A percentile compares a stretch with the other conserved stretches of the same genome.
Evolutionary conservation across 2,329 filamentous ascomycete genomes (phyloP).

Genomic region (Rutstroemia sp.): DNA sequence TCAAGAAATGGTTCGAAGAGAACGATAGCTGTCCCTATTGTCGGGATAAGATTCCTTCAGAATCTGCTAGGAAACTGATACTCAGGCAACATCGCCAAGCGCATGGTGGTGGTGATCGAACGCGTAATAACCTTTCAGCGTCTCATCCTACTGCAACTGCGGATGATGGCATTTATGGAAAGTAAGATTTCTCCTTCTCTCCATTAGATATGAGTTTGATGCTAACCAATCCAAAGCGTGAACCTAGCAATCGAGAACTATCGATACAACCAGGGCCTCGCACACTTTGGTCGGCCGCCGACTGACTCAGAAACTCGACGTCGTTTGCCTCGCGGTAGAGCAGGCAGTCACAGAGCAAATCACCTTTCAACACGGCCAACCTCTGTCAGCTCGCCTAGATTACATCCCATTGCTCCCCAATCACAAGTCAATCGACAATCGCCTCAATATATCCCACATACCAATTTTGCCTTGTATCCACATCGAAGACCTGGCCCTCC

Average conservation of each 20-base stretch:
- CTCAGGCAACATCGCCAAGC: constrained; percentile 7
- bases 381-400: constrained; percentile 20
- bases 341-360: constrained; percentile 13
- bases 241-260: not conserved
- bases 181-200: too few species aligned
- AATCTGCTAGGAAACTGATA: constrained; percentile 22
- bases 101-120: not conserved
- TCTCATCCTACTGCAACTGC: not conserved
- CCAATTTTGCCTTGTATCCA: not conserved
- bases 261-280: not conserved
- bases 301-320: constrained; percentile 20
- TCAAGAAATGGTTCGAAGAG: constrained; percentile 58
- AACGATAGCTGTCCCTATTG: constrained; percentile 59
- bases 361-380: constrained; percentile 16
- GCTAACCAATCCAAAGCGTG: not conserved
- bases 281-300: constrained; percentile 8
- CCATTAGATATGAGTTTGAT: too few species aligned
- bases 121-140: not conserved
- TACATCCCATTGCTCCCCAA: constrained; percentile 6
- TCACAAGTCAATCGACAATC: constrained; percentile 7
- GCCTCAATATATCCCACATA: not conserved
- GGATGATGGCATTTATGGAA: not conserved
- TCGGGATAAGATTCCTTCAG: constrained; percentile 51
- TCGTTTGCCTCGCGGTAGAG: constrained; percentile 19
- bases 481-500: constrained; percentile 9